Conservation (phyloP, 1,284 basidiomycete species). For the Wallemia ichthyophaga region DNA sequence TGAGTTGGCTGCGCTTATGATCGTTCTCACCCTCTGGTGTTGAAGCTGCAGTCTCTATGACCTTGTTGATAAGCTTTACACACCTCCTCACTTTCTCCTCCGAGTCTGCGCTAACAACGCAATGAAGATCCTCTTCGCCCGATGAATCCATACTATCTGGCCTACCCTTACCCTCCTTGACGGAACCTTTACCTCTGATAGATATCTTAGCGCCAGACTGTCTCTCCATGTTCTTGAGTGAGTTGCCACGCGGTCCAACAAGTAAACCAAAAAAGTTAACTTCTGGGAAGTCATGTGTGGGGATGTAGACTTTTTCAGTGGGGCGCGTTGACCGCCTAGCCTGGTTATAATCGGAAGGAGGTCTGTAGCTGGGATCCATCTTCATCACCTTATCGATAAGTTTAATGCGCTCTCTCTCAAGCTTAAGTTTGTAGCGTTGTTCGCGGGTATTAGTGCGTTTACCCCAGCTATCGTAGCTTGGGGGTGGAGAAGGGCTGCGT, state of each 20-base stretch:
- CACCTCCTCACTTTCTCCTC: slow-evolving; percentile 73
- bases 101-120: slow-evolving; percentile 73
- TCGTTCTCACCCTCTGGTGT: slow-evolving; percentile 98
- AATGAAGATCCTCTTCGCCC: slow-evolving; percentile 95
- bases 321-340: slow-evolving; percentile 69
- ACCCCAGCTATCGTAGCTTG: slow-evolving; percentile 87
- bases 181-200: slow-evolving; percentile 90
- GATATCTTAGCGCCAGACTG: slow-evolving; percentile 95
- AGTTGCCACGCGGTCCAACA: slow-evolving; percentile 93
- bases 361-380: slow-evolving; percentile 85
- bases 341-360: slow-evolving; percentile 83
- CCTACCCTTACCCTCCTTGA: slow-evolving; percentile 91
- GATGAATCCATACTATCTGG: slow-evolving; percentile 54
- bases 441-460: slow-evolving; percentile 93
- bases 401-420: slow-evolving; percentile 81
- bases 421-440: slow-evolving; percentile 84
- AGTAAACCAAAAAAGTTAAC: slow-evolving; percentile 99
- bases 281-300: slow-evolving; percentile 97
- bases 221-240: slow-evolving; percentile 96
- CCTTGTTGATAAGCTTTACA: slow-evolving; percentile 81
- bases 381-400: slow-evolving; percentile 90
- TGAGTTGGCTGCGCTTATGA: slow-evolving; percentile 94
- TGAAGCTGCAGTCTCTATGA: slow-evolving; percentile 95
- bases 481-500: slow-evolving; percentile 81
- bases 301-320: slow-evolving; percentile 94